phyloP scores from a whole-genome alignment of 1,139 yeast genomes.

The Lodderomyces margitis region DNA sequence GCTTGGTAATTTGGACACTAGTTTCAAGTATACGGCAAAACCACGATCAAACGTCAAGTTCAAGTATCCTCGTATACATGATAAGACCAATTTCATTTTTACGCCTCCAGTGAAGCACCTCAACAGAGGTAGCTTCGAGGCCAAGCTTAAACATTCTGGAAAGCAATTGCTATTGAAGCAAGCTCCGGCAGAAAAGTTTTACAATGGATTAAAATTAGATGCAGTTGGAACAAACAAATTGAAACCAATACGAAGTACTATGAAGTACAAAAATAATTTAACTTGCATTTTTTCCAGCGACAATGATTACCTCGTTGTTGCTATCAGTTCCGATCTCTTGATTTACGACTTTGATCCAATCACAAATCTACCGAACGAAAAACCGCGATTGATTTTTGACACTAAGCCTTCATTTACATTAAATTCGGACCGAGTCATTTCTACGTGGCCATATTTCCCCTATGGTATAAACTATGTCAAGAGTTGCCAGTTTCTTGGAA shows the following conservation, averaged over 20 bases:
- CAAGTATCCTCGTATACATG: not conserved
- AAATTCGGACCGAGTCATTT: slow-evolving; percentile 33
- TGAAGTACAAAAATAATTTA: slow-evolving; percentile 37
- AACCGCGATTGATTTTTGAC: slow-evolving; percentile 33
- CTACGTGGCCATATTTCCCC: slow-evolving; percentile 54
- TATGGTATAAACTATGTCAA: slow-evolving; percentile 55
- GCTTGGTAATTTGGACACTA: slow-evolving; percentile 4
- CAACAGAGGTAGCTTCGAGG: slow-evolving; percentile 15
- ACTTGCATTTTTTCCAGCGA: slow-evolving; percentile 16
- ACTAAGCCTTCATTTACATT: slow-evolving; percentile 40
- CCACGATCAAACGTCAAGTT: not conserved
- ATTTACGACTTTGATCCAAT: slow-evolving; percentile 27
- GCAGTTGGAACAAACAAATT: slow-evolving; percentile 24
- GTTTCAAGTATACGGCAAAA: slow-evolving; percentile 8
- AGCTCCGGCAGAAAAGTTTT: slow-evolving; percentile 34
- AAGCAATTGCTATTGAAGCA: slow-evolving; percentile 16
- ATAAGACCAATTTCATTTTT: not conserved
- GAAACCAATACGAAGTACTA: slow-evolving; percentile 17
- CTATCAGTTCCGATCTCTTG: slow-evolving; percentile 29
- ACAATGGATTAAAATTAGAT: slow-evolving; percentile 25
- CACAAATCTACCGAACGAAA: slow-evolving; percentile 23
- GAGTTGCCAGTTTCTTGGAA: slow-evolving; percentile 23
- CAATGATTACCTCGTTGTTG: slow-evolving; percentile 25
- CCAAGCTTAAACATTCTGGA: not conserved
- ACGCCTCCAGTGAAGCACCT: not conserved